Base-by-base conservation (phyloP, 345 rosid genomes). In the Triadica sebifera region DNA sequence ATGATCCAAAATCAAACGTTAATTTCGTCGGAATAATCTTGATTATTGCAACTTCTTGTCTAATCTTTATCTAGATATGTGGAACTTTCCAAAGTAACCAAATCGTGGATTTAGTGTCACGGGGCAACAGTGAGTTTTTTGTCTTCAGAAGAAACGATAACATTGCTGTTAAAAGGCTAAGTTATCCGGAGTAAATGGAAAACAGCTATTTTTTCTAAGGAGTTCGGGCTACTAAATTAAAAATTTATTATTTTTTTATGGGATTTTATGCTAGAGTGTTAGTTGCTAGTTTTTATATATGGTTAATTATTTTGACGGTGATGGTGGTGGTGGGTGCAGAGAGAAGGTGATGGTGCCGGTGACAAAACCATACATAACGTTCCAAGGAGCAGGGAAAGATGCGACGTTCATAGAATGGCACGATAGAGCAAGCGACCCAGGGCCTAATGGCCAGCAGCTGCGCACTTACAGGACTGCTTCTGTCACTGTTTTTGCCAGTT, bases 391-490 rank as follows among this genome's bases (percentile, higher is more conserved):
- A 0, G 98, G 98, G 57, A 86, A 90, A 57, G 93, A 86, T 41
- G 82, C 80, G 82, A 94, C 97, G 34, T 84, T 86, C 80, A 88
- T 94, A 34, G 98, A 94, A 76, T 94, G 98, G 98, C 98, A 94
- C 67, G 98, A 94, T 77, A 85, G 97, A 69, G 98, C 98, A 0
- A 77, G 90, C 9, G 98, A 94, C 79, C 97, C 86, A 12, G 98
- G 93, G 4, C 78, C 91, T 41, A 84, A 89, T 5, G 97, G 97
- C 70, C 97, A 94, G 68, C 96, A 88, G 79, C 78, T 94, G 25
- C 97, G 97, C 19, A 94, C 97, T 47, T 94, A 94, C 85, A 86
- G 89, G 68, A 90, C 97, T 0, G 98, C 97, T 63, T 94, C 97
- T n/a, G 98, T 92, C 37, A 85, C 93, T 3, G 97, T 89, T 68